A percentile compares a stretch with the other conserved stretches of the same genome.
These are phyloP conservation scores for Iberis pinnata DNA, from an alignment of 345 rosid genomes.

Conservation along the genomic window DNA sequence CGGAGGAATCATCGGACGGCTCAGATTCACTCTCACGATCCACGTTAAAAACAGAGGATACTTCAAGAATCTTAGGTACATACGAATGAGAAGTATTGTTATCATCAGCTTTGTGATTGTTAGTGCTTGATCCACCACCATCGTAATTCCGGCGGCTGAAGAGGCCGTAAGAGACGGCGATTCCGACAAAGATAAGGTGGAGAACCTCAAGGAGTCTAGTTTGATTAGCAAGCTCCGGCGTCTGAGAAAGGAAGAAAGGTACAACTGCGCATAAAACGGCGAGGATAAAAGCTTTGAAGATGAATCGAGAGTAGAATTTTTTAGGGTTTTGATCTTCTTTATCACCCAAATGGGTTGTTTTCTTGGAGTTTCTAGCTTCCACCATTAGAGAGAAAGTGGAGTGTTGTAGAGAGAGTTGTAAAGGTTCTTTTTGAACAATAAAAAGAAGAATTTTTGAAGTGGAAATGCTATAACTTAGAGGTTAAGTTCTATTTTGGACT, in stretches of 20 bases:
- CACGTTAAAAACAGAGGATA: conserved; percentile 80
- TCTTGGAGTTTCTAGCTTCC: conserved; percentile 39
- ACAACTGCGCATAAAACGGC: conserved; percentile 38
- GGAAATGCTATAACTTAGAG: conserved; percentile 37
- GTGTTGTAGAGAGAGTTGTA: conserved; percentile 6
- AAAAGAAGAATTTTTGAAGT: conserved; percentile 24
- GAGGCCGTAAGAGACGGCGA: conserved; percentile 96
- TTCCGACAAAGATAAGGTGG: conserved; percentile 83
- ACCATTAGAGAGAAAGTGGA: conserved; percentile 46
- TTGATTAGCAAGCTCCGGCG: conserved; percentile 81
- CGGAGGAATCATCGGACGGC: conserved; percentile 29
- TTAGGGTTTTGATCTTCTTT: conserved; percentile 37
- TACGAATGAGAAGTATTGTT: conserved; percentile 57
- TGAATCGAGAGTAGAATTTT: conserved; percentile 49
- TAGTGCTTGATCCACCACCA: conserved; percentile 29
- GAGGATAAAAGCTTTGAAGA: conserved; percentile 57
- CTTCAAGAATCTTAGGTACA: conserved; percentile 70
- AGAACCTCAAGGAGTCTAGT: conserved; percentile 72
- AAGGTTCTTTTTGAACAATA: conserved; percentile 24
- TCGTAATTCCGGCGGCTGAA: conserved; percentile 65
- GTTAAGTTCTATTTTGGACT: too few species aligned
- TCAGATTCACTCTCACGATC: conserved; percentile 36
- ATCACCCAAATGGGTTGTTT: conserved; percentile 16
- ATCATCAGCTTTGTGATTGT: conserved; percentile 14
- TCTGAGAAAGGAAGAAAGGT: conserved; percentile 68